Evolutionary conservation across 2,329 filamentous ascomycete genomes (phyloP).

Genomic region (Pseudogymnoascus sp.): DNA sequence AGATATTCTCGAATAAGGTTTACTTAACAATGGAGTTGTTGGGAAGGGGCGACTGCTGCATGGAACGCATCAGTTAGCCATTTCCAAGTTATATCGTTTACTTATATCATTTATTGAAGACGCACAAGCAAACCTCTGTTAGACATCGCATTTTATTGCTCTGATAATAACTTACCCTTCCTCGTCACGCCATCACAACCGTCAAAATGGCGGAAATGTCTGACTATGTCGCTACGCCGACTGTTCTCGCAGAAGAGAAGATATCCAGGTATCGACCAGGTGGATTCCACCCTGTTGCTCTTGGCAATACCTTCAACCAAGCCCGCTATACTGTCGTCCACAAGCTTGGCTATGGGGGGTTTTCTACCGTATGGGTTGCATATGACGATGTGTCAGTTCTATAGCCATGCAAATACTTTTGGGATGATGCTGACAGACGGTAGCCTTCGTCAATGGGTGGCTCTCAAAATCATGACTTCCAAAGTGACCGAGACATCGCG

Average conservation of each 20-base stretch:
- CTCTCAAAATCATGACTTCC: conserved; percentile 8
- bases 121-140: background rate
- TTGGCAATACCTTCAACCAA: conserved; percentile 17
- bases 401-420: background rate
- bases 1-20: background rate
- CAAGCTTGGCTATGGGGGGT: conserved; percentile 22
- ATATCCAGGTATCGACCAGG: conserved; percentile 13
- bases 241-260: background rate
- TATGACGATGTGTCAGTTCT: conserved; percentile 13
- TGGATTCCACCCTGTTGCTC: conserved; percentile 22
- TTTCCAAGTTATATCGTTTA: background rate
- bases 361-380: conserved; percentile 23
- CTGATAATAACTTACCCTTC: background rate
- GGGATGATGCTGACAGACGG: background rate
- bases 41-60: background rate
- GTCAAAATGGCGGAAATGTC: background rate
- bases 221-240: background rate
- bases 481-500: background rate
- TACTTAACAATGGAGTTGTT: background rate
- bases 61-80: background rate
- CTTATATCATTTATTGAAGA: background rate
- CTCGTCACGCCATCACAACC: background rate
- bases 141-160: background rate
- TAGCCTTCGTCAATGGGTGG: background rate
- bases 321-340: conserved; percentile 19